Base-by-base conservation (phyloP, 2,329 filamentous ascomycete species). In the Xylariaceae sp. region DNA sequence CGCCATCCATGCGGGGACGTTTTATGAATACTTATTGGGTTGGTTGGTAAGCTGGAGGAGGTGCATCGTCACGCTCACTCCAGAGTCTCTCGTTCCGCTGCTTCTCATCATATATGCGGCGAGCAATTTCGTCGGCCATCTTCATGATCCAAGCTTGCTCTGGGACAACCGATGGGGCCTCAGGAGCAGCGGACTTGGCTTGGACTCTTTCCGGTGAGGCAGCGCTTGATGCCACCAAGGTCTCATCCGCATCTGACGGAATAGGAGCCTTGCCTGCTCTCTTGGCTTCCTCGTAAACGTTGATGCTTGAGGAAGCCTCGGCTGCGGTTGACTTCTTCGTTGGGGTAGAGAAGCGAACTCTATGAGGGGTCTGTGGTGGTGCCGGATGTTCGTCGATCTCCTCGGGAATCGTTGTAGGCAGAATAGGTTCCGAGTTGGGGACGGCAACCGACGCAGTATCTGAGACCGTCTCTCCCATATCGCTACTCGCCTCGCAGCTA, bases 71-170 rank as follows among this genome's bases (percentile, higher is more conserved):
- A 56, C 78, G 75, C 60, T 84, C 82, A 48, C 80, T 76, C 80
- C 80, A 83, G 55, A 80, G 76, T 4, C 73, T 74, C 30, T 77
- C 75, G 56, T 82, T 78, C 42, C 79, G 77, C 56, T 80, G 78
- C 75, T 96, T 94, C 75, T 96, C 90, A 67, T 96, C 90, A 66
- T 93, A 90, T 65, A 96, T 91, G 58, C 90, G 88, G 54, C 87
- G 81, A 42, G 92, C 91, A 68, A 97, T 93, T 74, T 97, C 94
- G 64, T 87, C 88, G 4, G 93, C 92, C 84, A 99, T 94, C 78
- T 96, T 94, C 77, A 88, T 86, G 75, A 94, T 88, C 89, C 90
- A 94, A 2, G 89, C 90, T 73, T 91, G 88, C 71, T 92, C 88
- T 30, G 90, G 77, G 53, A 91, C 89, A 34, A 81, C 79, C 0